Evolutionary conservation across 2,329 filamentous ascomycete genomes (phyloP), one percentile per base, ranked within the genome.

Genomic region (Helicocarpus griseus): DNA sequence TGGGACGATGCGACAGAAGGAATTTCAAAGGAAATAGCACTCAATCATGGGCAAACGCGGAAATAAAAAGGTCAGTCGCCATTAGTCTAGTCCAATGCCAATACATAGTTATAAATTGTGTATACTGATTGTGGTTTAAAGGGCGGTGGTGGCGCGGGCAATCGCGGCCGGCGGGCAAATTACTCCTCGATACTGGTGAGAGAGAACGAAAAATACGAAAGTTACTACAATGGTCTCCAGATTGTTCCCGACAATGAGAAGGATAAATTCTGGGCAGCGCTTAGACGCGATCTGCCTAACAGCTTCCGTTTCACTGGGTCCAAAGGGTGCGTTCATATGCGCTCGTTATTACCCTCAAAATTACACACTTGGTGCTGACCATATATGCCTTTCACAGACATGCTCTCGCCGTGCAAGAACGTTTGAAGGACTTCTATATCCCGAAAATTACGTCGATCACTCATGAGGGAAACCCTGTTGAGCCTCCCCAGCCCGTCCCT

Each of bases 261-360:
- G 62, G 76, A 82, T 52, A 77, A 80, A 8, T 97, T 96, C 71
- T 98, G 93, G 93, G 78, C 80, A 35, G 81, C 86, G 0, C 75
- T 97, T 66, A 81, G 83, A 63, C 81, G 85, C 57, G 90, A 97
- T 65, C 75, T 98, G 48, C 93, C 93, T 51, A 97, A 96, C 74
- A 96, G 90, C 70, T 98, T 97, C 75, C 83, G 93, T 55, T 98
- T 98, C 73, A 94, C 89, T 54, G 93, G 93, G 35, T 96, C 89
- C 44, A 94, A 91, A 77, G 87, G 88, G 85, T 88, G 76, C 53
- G 71, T 68, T 44, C 54, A 46, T 17, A 13, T 26, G 22, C 28
- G 29, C 24, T 43, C n/a, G n/a, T n/a, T 38, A 40, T 35, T 41
- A 21, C 36, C n/a, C n/a, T 39, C 14, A 11, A 39, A 46, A 48